Evolutionary conservation across 495 filamentous ascomycete genomes (phyloP).

Genomic region (Aspergillus sclerotiicarbonarius): DNA sequence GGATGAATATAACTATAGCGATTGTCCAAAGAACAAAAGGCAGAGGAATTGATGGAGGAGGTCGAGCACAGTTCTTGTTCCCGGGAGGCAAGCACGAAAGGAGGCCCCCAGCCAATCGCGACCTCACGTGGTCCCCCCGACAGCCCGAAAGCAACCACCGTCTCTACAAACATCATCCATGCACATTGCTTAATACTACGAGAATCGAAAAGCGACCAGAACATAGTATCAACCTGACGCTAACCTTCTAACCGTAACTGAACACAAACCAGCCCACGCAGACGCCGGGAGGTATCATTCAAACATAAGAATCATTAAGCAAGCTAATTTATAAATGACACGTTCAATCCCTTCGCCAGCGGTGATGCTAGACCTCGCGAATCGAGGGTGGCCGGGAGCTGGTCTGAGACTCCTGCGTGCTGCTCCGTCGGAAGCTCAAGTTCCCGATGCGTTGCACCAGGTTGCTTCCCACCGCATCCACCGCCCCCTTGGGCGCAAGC

Average conservation of each 20-base stretch:
- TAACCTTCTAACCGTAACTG: not conserved
- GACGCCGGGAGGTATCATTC: conserved; percentile 1
- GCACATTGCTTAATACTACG: too few species aligned
- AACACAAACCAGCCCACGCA: conserved; percentile 1
- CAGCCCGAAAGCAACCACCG: not conserved
- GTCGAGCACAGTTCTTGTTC: too few species aligned
- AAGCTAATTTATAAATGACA: conserved; percentile 11
- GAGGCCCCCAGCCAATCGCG: conserved; percentile 4
- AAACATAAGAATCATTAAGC: conserved; percentile 11
- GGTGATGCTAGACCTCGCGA: conserved; percentile 34
- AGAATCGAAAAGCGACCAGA: too few species aligned
- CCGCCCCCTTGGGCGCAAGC: conserved; percentile 81
- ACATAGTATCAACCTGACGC: too few species aligned
- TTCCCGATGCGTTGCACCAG: conserved; percentile 84
- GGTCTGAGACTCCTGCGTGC: conserved; percentile 33
- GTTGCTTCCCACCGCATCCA: conserved; percentile 92
- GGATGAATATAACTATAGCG: too few species aligned
- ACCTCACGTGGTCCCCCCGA: conserved; percentile 9
- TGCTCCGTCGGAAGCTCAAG: conserved; percentile 56
- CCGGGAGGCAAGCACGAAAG: too few species aligned
- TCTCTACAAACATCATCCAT: too few species aligned
- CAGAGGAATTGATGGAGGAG: too few species aligned
- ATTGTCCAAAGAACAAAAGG: too few species aligned
- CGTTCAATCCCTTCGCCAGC: not conserved
- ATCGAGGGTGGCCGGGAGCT: conserved; percentile 32